Evolutionary conservation across 805 yeast genomes (phyloP).

Genomic region (Kluyveromyces siamensis): DNA sequence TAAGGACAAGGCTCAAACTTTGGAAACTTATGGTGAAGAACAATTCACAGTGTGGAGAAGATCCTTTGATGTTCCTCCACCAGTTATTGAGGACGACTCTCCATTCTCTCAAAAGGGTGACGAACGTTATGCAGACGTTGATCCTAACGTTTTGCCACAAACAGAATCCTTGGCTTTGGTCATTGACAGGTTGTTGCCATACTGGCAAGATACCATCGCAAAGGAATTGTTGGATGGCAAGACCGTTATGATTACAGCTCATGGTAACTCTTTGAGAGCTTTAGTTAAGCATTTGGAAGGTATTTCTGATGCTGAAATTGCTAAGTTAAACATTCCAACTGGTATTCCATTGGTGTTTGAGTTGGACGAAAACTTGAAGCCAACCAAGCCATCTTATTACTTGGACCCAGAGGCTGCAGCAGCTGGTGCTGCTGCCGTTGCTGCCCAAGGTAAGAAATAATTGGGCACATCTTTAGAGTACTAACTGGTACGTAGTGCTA

Average conservation of each 20-base stretch:
- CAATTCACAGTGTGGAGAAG: slow-evolving; percentile 97
- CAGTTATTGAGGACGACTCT: slow-evolving; percentile 67
- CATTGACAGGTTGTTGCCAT: slow-evolving; percentile 92
- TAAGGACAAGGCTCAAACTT: slow-evolving; percentile 91
- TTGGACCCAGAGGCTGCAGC: slow-evolving; percentile 99
- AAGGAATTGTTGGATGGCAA: slow-evolving; percentile 76
- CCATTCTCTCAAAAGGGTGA: slow-evolving; percentile 82
- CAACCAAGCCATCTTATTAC: slow-evolving; percentile 90
- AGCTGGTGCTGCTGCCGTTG: slow-evolving; percentile 99
- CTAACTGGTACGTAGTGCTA: background rate
- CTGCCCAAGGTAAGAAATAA: slow-evolving; percentile 77
- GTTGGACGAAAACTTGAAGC: slow-evolving; percentile 77
- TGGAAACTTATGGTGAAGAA: slow-evolving; percentile 80
- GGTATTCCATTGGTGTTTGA: slow-evolving; percentile 98
- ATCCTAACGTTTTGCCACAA: slow-evolving; percentile 80
- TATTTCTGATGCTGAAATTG: slow-evolving; percentile 86
- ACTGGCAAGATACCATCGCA: slow-evolving; percentile 91
- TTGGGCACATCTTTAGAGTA: background rate
- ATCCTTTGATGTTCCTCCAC: slow-evolving; percentile 95
- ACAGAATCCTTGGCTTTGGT: slow-evolving; percentile 93
- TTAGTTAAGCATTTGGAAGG: slow-evolving; percentile 91
- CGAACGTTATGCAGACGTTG: slow-evolving; percentile 74
- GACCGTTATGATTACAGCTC: slow-evolving; percentile 91
- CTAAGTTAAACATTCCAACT: slow-evolving; percentile 94
- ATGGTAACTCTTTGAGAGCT: slow-evolving; percentile 97